A percentile compares a stretch with the other conserved stretches of the same genome.
phyloP scores from a whole-genome alignment of 179 eudicot species.

The Camellia oleifera region DNA sequence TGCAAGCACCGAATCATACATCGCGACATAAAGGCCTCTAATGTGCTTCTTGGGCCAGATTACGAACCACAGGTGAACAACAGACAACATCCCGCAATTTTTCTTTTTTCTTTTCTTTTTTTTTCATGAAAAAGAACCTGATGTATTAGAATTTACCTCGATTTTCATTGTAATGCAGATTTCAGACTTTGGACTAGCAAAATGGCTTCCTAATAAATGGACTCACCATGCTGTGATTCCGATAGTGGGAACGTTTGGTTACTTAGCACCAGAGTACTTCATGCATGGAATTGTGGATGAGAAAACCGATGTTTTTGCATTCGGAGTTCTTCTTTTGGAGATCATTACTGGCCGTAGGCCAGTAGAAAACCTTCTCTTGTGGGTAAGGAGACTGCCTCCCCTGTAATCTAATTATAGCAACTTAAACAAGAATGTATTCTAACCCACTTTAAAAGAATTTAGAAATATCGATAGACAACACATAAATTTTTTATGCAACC shows the following conservation, averaged over 20 bases:
- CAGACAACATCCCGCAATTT: background rate
- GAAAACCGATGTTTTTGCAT: no score
- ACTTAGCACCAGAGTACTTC: no score
- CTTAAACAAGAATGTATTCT: background rate
- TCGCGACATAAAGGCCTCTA: conserved; percentile 27
- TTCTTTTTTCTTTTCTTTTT: background rate
- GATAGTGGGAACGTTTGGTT: conserved; percentile 91
- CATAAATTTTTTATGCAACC: no score
- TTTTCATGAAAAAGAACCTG: background rate
- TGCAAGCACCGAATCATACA: conserved; percentile 31
- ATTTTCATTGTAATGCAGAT: conserved; percentile 35
- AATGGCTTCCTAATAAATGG: conserved; percentile 73
- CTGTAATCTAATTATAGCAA: background rate
- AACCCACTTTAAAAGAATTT: no score
- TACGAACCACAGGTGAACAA: conserved; percentile 71
- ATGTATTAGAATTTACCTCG: background rate
- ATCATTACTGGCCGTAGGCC: conserved; percentile 73
- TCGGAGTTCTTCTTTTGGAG: conserved; percentile 65
- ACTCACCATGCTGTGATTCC: conserved; percentile 60
- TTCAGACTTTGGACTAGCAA: conserved; percentile 89
- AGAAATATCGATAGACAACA: no score
- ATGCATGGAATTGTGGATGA: no score
- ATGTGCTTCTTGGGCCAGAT: conserved; percentile 76
- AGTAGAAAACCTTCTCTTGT: conserved; percentile 65
- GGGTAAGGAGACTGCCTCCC: conserved; percentile 40